These are phyloP conservation scores for Alternaria metachromatica DNA, from an alignment of 2,329 filamentous ascomycete species.

Conservation along the genomic window DNA sequence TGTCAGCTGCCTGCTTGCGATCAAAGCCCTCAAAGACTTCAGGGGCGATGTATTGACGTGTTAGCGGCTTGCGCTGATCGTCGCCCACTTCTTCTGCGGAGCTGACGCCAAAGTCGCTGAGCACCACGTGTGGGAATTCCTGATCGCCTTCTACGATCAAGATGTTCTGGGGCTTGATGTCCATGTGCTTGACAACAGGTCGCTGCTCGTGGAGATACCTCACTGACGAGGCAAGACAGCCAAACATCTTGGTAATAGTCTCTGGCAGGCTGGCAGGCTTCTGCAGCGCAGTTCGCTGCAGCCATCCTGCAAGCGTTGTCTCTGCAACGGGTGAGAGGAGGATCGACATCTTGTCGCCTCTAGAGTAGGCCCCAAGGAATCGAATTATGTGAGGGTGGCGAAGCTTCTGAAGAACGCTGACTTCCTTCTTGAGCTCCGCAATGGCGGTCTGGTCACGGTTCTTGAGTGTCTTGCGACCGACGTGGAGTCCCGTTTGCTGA, in stretches of 20 bases:
- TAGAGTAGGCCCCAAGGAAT: conserved; percentile 45
- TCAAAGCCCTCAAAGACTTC: conserved; percentile 39
- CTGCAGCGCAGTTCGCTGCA: conserved; percentile 29
- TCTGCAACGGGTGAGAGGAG: conserved; percentile 47
- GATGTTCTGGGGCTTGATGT: conserved; percentile 50
- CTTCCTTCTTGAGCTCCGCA: conserved; percentile 46
- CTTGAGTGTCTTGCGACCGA: conserved; percentile 48
- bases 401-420: conserved; percentile 46
- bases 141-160: conserved; percentile 40
- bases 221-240: conserved; percentile 45
- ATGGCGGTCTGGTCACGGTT: conserved; percentile 41
- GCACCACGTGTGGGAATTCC: conserved; percentile 43
- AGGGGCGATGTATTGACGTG: conserved; percentile 45
- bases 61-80: conserved; percentile 32
- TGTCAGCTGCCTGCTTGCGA: conserved; percentile 62
- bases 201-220: conserved; percentile 48
- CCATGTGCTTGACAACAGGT: conserved; percentile 46
- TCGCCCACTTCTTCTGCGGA: conserved; percentile 32
- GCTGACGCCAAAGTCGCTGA: conserved; percentile 49
- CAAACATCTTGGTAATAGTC: conserved; percentile 43
- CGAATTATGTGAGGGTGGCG: conserved; percentile 49
- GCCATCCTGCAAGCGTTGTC: conserved; percentile 44
- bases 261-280: conserved; percentile 31
- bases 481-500: conserved; percentile 40
- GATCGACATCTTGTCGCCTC: conserved; percentile 47